phyloP scores from a whole-genome alignment of 805 yeast genomes.

The Candida orba region DNA sequence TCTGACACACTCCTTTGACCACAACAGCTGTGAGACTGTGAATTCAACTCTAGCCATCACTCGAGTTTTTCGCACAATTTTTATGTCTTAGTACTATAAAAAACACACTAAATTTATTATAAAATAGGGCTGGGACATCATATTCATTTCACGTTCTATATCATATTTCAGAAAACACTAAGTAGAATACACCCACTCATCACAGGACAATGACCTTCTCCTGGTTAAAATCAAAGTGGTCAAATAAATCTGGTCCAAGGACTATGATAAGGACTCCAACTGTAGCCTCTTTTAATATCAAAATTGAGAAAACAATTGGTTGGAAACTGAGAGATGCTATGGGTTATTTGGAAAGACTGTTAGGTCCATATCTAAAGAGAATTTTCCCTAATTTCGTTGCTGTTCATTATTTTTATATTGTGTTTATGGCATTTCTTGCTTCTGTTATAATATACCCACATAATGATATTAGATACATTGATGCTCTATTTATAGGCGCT shows the following conservation, averaged over 20 bases:
- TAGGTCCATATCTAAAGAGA: conserved; percentile 32
- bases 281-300: conserved; percentile 8
- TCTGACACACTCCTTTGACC: no score
- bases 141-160: no score
- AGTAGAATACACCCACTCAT: no score
- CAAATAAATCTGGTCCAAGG: not conserved
- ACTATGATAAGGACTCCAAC: conserved; percentile 9
- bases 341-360: conserved; percentile 23
- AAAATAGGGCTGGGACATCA: not conserved
- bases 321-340: conserved; percentile 32
- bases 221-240: not conserved
- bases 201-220: not conserved
- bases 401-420: conserved; percentile 70
- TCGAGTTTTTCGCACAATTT: no score
- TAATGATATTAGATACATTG: conserved; percentile 61
- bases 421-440: conserved; percentile 49
- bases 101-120: not conserved
- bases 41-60: no score
- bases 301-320: conserved; percentile 30
- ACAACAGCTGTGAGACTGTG: no score
- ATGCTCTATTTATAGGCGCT: conserved; percentile 66
- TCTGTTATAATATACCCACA: conserved; percentile 76
- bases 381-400: conserved; percentile 40
- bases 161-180: no score
- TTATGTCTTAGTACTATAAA: no score